A percentile compares a stretch with the other conserved stretches of the same genome.
phyloP scores from a whole-genome alignment of 345 rosid species.

The Cochlearia excelsa region DNA sequence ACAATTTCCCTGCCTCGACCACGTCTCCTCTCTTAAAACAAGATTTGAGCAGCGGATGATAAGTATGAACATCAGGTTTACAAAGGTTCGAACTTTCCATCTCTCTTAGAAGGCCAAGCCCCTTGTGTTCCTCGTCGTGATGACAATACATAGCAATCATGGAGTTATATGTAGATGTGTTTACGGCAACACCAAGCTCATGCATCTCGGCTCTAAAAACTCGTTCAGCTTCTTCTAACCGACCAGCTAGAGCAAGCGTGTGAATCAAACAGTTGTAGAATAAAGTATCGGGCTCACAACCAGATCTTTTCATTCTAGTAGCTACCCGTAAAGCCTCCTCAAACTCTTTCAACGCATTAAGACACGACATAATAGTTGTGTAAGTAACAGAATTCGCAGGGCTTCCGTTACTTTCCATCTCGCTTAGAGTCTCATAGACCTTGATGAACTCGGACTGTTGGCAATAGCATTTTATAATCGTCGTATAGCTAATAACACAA shows the following conservation, averaged over 20 bases:
- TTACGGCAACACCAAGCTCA: conserved; percentile 38
- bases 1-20: conserved; percentile 51
- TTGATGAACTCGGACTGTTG: conserved; percentile 38
- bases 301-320: conserved; percentile 46
- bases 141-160: conserved; percentile 78
- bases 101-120: conserved; percentile 46
- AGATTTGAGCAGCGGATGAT: conserved; percentile 59
- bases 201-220: conserved; percentile 65
- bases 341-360: conserved; percentile 51
- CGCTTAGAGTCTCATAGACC: conserved; percentile 63
- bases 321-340: conserved; percentile 56
- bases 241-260: conserved; percentile 58
- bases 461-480: conserved; percentile 59
- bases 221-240: conserved; percentile 47
- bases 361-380: conserved; percentile 60
- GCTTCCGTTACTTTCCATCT: conserved; percentile 59
- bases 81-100: conserved; percentile 49
- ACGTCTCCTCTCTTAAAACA: conserved; percentile 64
- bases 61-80: conserved; percentile 70
- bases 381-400: conserved; percentile 70
- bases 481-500: conserved; percentile 73
- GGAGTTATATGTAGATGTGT: conserved; percentile 67
- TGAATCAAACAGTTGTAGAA: conserved; percentile 78
- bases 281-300: conserved; percentile 53
- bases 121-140: conserved; percentile 46